Evolutionary conservation across 139 green algal species (phyloP), one percentile per base, ranked within the genome.

Genomic region (Nannochloris sp.): DNA sequence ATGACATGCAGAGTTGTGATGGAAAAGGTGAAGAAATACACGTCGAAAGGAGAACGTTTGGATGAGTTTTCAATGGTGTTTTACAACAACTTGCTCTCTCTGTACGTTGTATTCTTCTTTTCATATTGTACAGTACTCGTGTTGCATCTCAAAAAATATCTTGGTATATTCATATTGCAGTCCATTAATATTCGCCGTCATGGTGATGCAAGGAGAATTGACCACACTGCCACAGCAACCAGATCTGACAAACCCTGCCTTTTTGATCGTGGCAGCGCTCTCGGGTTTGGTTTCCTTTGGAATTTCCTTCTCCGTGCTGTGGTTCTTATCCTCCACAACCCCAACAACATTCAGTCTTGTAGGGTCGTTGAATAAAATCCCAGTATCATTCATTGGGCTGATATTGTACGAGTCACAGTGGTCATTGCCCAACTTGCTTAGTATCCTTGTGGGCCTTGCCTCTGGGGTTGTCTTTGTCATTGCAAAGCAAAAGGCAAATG

Each of bases 11-110:
- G 71, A 2, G 60, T 57, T 23, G 84, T 87, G 15, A 97, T 97
- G 88, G 89, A 97, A 67, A 23, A 51, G 5, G 74, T 81, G 16
- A 62, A 67, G 6, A 29, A 43, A 21, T 31, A 77, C 23, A 85
- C 78, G 6, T 44, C 36, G 10, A 75, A 61, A 40, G 68, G 78
- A 59, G 62, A 74, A 44, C 59, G 55, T 15, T 68, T 87, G 37
- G 70, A 83, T 49, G 84, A 92, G 64, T 74, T 90, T 11, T 78
- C 69, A 48, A 88, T 88, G 77, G 83, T 85, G 8, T 81, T 79
- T 43, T 95, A 96, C 76, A 97, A 97, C 78, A 98, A 97, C 69
- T 59, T 93, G 62, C 75, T 97, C 10, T 88, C 75, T 9, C 46
- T 53, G 46, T 53, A 19, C 11, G 46, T 53, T 19, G n/a, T 53